These are phyloP conservation scores for Spergularia azorica DNA, from an alignment of 179 eudicot species.

Conservation along the genomic window DNA sequence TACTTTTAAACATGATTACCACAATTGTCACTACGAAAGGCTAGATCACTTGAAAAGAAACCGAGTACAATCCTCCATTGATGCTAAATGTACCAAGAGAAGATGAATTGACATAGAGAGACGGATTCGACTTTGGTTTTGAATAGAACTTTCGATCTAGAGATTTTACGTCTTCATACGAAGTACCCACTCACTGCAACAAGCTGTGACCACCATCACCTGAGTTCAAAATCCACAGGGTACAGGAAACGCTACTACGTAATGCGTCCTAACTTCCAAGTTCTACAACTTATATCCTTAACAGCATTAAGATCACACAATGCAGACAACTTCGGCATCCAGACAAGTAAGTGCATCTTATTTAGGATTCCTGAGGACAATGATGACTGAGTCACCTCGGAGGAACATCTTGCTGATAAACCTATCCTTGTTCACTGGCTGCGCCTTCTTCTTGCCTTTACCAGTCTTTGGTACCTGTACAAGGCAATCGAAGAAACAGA, in stretches of 20 bases:
- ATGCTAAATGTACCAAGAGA: no score
- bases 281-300: background rate
- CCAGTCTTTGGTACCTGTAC: slow-evolving; percentile 85
- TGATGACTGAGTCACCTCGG: slow-evolving; percentile 90
- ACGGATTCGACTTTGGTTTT: no score
- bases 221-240: background rate
- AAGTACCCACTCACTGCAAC: background rate
- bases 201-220: background rate
- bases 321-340: background rate
- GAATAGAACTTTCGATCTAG: no score
- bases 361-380: slow-evolving; percentile 88
- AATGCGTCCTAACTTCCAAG: background rate
- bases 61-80: no score
- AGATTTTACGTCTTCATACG: background rate
- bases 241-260: background rate
- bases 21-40: no score
- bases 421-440: slow-evolving; percentile 85
- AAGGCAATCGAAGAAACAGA: slow-evolving; percentile 1
- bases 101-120: no score
- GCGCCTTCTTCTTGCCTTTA: slow-evolving; percentile 56
- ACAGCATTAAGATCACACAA: slow-evolving; percentile 4
- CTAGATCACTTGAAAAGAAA: no score
- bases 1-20: no score
- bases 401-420: slow-evolving; percentile 97
- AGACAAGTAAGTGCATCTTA: slow-evolving; percentile 29